phyloP scores from a whole-genome alignment of 192 early-diverging fungal genomes.

The Jimgerdemannia flammicorona region DNA sequence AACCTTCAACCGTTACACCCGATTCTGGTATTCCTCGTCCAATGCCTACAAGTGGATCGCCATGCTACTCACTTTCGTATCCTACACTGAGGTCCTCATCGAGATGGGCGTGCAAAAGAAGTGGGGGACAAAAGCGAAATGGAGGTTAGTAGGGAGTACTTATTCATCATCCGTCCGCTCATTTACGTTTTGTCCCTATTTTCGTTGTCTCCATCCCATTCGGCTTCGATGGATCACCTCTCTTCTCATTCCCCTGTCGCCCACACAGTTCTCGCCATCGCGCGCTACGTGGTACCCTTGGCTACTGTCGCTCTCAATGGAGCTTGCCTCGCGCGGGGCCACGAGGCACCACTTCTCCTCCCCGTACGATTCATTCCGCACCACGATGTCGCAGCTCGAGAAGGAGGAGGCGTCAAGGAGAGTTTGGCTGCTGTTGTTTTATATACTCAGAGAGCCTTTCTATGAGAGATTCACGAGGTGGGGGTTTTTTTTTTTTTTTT shows the following conservation, averaged over 20 bases:
- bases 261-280: slow-evolving; percentile 62
- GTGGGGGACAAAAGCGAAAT: slow-evolving; percentile 13
- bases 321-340: slow-evolving; percentile 50
- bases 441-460: slow-evolving; percentile 83
- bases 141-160: slow-evolving; percentile 14
- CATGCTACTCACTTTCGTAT: slow-evolving; percentile 59
- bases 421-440: slow-evolving; percentile 70
- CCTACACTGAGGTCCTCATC: slow-evolving; percentile 32
- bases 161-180: slow-evolving; percentile 83
- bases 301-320: slow-evolving; percentile 74
- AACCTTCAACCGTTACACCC: slow-evolving; percentile 74
- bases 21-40: slow-evolving; percentile 44
- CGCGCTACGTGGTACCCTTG: slow-evolving; percentile 85
- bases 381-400: slow-evolving; percentile 62
- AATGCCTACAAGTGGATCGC: slow-evolving; percentile 52
- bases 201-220: not conserved
- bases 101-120: slow-evolving; percentile 32
- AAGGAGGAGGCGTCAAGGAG: slow-evolving; percentile 73
- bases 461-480: slow-evolving; percentile 77
- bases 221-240: not conserved
- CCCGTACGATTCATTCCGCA: slow-evolving; percentile 30
- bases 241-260: not conserved
- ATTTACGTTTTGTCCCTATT: slow-evolving; percentile 63
- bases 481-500: slow-evolving; percentile 4
- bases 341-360: slow-evolving; percentile 28